phyloP scores from a whole-genome alignment of 345 rosid species.

The Sisymbrium altissimum region DNA sequence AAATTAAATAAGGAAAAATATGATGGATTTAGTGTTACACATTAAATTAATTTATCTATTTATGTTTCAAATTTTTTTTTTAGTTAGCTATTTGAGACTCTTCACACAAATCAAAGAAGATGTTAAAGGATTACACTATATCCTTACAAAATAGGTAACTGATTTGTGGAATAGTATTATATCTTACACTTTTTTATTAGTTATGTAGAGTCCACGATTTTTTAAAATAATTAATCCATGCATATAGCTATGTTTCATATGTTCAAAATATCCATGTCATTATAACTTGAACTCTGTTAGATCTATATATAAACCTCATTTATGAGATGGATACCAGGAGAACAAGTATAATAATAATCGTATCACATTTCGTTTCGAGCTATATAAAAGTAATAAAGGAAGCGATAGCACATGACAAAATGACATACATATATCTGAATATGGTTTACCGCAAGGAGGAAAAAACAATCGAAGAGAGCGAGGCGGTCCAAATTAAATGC shows the following conservation, averaged over 20 bases:
- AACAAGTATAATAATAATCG: not conserved
- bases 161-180: not conserved
- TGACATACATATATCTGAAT: too few species aligned
- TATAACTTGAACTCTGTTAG: not conserved
- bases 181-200: not conserved
- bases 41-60: too few species aligned
- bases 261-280: not conserved
- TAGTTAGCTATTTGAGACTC: too few species aligned
- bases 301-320: not conserved
- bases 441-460: too few species aligned
- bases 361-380: not conserved
- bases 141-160: not conserved
- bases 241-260: not conserved
- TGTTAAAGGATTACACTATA: not conserved
- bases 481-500: not conserved
- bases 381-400: too few species aligned
- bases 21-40: not conserved
- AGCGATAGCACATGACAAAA: too few species aligned
- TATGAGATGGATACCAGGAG: not conserved
- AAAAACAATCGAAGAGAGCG: not conserved
- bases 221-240: not conserved
- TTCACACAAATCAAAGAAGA: too few species aligned
- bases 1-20: not conserved
- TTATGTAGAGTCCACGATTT: not conserved
- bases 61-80: too few species aligned